These are phyloP conservation scores for Oryza rufipogon DNA, from an alignment of 176 grass and related monocot genomes.

Conservation along the genomic window DNA sequence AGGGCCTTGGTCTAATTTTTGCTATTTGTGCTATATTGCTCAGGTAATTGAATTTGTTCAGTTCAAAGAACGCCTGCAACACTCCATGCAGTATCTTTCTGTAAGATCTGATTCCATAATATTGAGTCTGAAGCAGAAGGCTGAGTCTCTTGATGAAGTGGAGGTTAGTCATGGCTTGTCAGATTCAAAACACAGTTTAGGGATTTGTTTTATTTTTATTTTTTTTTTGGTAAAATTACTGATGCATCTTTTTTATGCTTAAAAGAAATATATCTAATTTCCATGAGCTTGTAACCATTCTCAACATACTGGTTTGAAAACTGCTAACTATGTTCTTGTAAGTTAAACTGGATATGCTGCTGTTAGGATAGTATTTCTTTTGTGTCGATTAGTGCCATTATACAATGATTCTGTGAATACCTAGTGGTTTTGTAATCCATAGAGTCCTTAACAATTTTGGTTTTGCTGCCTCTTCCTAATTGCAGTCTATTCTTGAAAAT, in stretches of 20 bases:
- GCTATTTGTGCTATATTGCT: conserved; percentile 33
- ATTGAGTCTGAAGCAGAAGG: conserved; percentile 79
- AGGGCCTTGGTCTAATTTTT: conserved; percentile 7
- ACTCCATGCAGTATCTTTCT: conserved; percentile 77
- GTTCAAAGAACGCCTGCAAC: conserved; percentile 80
- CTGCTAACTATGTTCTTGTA: conserved; percentile 7
- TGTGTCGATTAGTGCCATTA: neutral
- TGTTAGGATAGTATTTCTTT: conserved; percentile 29
- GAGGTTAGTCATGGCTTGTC: conserved; percentile 56
- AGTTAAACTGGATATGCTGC: neutral
- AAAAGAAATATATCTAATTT: conserved; percentile 17
- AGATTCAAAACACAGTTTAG: neutral
- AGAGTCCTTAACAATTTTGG: conserved; percentile 19
- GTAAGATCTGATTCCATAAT: conserved; percentile 70
- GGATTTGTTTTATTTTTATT: conserved; percentile 10
- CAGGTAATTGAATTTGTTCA: conserved; percentile 95
- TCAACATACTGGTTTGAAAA: neutral
- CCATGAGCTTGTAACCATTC: neutral
- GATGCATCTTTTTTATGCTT: neutral
- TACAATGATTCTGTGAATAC: conserved; percentile 3
- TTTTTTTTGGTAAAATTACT: neutral
- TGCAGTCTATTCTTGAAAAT: conserved; percentile 68
- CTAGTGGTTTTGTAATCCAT: neutral
- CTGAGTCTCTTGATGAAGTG: conserved; percentile 75
- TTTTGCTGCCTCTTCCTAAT: conserved; percentile 5